These are phyloP conservation scores for Clonostachys solani DNA, from an alignment of 2,329 filamentous ascomycete species.

Conservation along the genomic window DNA sequence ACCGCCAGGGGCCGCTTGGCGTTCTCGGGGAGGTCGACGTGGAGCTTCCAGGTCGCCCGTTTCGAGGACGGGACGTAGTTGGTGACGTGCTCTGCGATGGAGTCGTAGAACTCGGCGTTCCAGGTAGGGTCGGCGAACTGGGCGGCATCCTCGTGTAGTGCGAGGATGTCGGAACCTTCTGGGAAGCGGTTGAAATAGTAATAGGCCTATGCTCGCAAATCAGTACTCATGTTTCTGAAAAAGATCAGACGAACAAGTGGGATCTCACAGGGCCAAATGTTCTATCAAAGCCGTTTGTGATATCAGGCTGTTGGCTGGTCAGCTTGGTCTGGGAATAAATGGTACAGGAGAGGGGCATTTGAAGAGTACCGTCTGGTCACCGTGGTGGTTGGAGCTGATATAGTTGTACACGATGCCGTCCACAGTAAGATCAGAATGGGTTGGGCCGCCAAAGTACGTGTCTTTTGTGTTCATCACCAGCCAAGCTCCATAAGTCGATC, in stretches of 20 bases:
- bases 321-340: too few relatives aligned
- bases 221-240: too few relatives aligned
- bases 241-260: too few relatives aligned
- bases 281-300: slow-evolving; percentile 59
- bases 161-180: slow-evolving; percentile 35
- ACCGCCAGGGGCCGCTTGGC: slow-evolving; percentile 50
- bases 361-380: slow-evolving; percentile 39
- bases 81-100: slow-evolving; percentile 53
- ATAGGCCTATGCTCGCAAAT: slow-evolving; percentile 30
- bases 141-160: slow-evolving; percentile 48
- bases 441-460: slow-evolving; percentile 57
- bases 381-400: slow-evolving; percentile 57
- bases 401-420: slow-evolving; percentile 66
- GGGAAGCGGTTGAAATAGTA: slow-evolving; percentile 58
- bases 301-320: slow-evolving; percentile 38
- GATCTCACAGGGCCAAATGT: slow-evolving; percentile 50
- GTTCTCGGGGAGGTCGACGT: slow-evolving; percentile 44
- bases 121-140: slow-evolving; percentile 45
- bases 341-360: too few relatives aligned
- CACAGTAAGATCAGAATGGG: slow-evolving; percentile 59
- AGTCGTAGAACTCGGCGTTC: slow-evolving; percentile 59
- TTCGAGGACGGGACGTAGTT: slow-evolving; percentile 51
- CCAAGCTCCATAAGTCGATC: slow-evolving; percentile 55
- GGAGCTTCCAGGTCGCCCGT: slow-evolving; percentile 45
- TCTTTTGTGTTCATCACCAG: slow-evolving; percentile 61